A percentile compares a stretch with the other conserved stretches of the same genome.
phyloP scores from a whole-genome alignment of 2,329 filamentous ascomycete species.

The Sordariomycetes sp. region DNA sequence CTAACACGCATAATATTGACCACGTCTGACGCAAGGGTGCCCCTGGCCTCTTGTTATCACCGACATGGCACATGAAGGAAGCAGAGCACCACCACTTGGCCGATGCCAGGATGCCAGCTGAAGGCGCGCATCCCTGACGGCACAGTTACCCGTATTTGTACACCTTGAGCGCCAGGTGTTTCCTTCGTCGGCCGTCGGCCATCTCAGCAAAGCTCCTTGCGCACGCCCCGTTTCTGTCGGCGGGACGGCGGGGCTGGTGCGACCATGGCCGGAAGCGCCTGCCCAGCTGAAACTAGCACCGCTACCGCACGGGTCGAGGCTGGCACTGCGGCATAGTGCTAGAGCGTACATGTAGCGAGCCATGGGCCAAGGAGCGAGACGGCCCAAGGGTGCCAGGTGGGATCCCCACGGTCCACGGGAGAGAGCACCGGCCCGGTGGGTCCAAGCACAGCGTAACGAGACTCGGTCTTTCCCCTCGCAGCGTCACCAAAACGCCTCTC shows the following conservation, averaged over 20 bases:
- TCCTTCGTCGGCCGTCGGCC: too few relatives aligned
- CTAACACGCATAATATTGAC: too few relatives aligned
- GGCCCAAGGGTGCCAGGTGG: not conserved
- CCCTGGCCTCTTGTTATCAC: too few relatives aligned
- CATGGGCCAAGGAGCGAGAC: not conserved
- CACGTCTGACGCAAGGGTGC: too few relatives aligned
- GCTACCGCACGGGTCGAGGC: not conserved
- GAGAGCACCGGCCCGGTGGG: not conserved
- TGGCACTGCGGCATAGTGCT: not conserved
- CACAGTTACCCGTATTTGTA: too few relatives aligned
- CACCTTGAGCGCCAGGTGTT: too few relatives aligned
- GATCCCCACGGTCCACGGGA: not conserved
- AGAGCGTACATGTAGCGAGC: not conserved
- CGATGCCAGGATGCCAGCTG: not conserved
- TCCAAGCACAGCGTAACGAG: not conserved
- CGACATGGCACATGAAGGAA: too few relatives aligned
- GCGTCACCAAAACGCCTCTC: not conserved
- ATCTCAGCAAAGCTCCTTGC: too few relatives aligned
- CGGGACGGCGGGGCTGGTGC: not conserved
- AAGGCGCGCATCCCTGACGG: not conserved
- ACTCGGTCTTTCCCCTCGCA: not conserved
- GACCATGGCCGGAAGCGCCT: not conserved
- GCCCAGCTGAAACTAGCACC: not conserved
- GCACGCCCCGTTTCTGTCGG: too few relatives aligned
- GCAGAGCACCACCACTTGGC: too few relatives aligned